Conservation (phyloP, 257 asterid genomes). For the Apocynum venetum region DNA sequence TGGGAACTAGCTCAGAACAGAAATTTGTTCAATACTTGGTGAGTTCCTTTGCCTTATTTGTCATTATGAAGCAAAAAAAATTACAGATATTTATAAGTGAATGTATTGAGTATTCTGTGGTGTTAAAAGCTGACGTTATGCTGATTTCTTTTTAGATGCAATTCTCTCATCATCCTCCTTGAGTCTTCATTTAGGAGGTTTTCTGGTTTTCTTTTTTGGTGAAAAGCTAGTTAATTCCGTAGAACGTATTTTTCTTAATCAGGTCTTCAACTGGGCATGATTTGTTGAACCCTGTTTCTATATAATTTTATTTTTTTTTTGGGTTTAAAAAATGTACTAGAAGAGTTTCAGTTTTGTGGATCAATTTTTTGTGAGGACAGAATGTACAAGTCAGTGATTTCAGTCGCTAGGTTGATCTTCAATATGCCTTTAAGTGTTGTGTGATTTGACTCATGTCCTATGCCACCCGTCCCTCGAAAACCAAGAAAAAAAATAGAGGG, state of each 20-base stretch:
- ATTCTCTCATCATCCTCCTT: not conserved
- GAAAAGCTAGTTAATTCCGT: not conserved
- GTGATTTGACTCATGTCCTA: not conserved
- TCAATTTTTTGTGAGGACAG: not conserved
- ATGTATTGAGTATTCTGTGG: not conserved
- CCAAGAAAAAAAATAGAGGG: not conserved
- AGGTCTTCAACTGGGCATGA: not conserved
- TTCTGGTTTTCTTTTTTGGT: not conserved
- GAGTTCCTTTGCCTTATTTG: not conserved
- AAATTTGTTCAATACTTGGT: constrained; percentile 6
- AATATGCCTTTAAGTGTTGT: not conserved
- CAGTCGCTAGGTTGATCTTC: not conserved
- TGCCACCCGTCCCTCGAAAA: too few relatives aligned
- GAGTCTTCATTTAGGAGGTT: not conserved
- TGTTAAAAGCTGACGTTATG: not conserved
- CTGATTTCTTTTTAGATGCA: not conserved
- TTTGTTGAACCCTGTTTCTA: not conserved
- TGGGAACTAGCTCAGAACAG: not conserved
- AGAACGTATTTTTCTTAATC: not conserved
- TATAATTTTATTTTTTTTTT: not conserved
- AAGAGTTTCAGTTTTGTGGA: not conserved
- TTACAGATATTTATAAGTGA: not conserved
- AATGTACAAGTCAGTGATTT: not conserved
- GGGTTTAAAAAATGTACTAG: not conserved
- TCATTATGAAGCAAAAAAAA: not conserved